A percentile compares a stretch with the other conserved stretches of the same genome.
Conservation (phyloP, 2,329 filamentous ascomycete species). For the Mollisia scopiformis region DNA sequence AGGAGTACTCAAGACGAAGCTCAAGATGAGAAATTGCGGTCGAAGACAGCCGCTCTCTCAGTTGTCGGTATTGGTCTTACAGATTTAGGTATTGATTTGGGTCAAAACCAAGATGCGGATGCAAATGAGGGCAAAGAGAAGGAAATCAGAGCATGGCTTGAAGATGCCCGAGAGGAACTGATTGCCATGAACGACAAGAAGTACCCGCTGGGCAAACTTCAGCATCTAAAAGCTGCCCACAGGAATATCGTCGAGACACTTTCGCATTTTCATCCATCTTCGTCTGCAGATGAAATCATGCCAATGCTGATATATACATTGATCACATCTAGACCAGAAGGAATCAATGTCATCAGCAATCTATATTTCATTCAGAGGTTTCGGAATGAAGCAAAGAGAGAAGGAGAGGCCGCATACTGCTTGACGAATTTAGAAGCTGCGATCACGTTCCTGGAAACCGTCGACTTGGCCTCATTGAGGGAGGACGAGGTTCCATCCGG, state of each 20-base stretch:
- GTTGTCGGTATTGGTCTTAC: constrained; percentile 89
- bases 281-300: constrained; percentile 95
- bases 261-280: constrained; percentile 70
- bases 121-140: constrained; percentile 61
- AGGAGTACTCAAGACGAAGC: constrained; percentile 91
- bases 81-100: constrained; percentile 80
- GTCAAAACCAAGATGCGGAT: constrained; percentile 58
- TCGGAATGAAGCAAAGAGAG: constrained; percentile 80
- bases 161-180: constrained; percentile 71
- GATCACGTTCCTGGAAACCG: constrained; percentile 91
- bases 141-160: constrained; percentile 74
- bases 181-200: constrained; percentile 83
- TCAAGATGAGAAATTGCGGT: constrained; percentile 90
- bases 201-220: constrained; percentile 89
- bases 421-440: constrained; percentile 94
- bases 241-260: constrained; percentile 92
- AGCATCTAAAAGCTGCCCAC: constrained; percentile 84
- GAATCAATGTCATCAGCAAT: constrained; percentile 90
- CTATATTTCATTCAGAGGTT: constrained; percentile 94
- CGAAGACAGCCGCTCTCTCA: constrained; percentile 86
- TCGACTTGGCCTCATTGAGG: constrained; percentile 86
- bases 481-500: constrained; percentile 76
- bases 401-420: constrained; percentile 94
- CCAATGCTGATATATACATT: constrained; percentile 96
- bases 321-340: constrained; percentile 85